Evolutionary conservation across 345 rosid genomes (phyloP).

Genomic region (Eutrema heterophyllum): DNA sequence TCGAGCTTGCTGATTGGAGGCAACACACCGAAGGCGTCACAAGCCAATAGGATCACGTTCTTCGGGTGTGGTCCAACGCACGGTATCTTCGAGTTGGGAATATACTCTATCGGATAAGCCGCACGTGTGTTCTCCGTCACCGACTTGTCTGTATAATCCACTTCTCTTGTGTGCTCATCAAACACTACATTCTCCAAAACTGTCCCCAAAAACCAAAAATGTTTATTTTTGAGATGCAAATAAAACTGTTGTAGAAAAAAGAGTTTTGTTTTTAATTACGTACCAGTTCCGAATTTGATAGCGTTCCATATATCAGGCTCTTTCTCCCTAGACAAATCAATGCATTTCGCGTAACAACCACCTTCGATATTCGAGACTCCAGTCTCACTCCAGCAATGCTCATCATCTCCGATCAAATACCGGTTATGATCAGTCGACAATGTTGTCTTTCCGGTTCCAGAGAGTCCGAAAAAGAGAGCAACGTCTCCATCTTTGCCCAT

Average conservation of each 20-base stretch:
- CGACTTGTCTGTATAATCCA: slow-evolving; percentile 76
- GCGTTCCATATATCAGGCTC: slow-evolving; percentile 98
- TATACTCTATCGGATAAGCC: slow-evolving; percentile 85
- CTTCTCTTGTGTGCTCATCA: slow-evolving; percentile 87
- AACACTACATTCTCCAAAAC: slow-evolving; percentile 96
- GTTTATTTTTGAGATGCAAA: too few relatives aligned
- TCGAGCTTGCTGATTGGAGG: slow-evolving; percentile 93
- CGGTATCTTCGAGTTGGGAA: slow-evolving; percentile 88
- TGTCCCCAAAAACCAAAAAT: slow-evolving; percentile 24
- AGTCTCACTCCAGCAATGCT: slow-evolving; percentile 85
- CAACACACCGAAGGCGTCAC: slow-evolving; percentile 96
- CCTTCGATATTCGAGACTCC: slow-evolving; percentile 98
- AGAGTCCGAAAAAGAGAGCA: slow-evolving; percentile 98
- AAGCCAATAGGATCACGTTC: slow-evolving; percentile 91
- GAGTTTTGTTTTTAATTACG: not conserved
- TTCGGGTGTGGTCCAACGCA: slow-evolving; percentile 91
- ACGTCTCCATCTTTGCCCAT: slow-evolving; percentile 98
- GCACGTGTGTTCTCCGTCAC: slow-evolving; percentile 99
- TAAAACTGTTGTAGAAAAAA: not conserved
- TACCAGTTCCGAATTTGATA: slow-evolving; percentile 92
- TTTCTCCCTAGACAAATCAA: slow-evolving; percentile 85
- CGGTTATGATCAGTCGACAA: slow-evolving; percentile 93
- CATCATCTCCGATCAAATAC: slow-evolving; percentile 89
- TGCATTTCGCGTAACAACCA: slow-evolving; percentile 97
- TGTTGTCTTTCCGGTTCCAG: slow-evolving; percentile 98